Percentiles rank a stretch among this genome's conserved stretches.
Conservation (phyloP, 768 basidiomycete species). For the Mycena epipterygia region DNA sequence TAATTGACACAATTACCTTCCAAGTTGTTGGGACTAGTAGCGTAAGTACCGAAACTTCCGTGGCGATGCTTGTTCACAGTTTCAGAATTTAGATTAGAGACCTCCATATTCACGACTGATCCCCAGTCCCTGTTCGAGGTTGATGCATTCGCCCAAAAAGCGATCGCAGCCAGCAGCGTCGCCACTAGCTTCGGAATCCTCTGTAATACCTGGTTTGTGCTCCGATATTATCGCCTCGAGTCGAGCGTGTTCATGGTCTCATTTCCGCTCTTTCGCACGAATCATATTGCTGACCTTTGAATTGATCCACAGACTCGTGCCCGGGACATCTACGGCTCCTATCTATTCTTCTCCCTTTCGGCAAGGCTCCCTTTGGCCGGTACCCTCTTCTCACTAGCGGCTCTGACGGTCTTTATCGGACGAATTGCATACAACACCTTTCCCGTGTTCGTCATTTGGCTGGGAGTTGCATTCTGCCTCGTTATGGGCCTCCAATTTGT, state of each 20-base stretch:
- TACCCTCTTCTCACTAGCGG: constrained; percentile 1
- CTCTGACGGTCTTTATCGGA: neutral
- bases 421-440: neutral
- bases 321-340: constrained; percentile 17
- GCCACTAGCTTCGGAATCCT: neutral
- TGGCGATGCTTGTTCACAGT: neutral
- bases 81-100: neutral
- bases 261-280: neutral
- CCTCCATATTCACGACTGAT: neutral
- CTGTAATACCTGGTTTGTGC: neutral
- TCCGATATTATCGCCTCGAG: constrained; percentile 3
- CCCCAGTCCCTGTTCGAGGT: constrained; percentile 10
- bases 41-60: neutral
- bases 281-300: neutral
- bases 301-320: constrained; percentile 19
- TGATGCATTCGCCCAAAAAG: neutral
- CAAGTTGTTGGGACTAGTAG: neutral
- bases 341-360: constrained; percentile 13
- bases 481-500: neutral
- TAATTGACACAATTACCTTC: too few species aligned
- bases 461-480: neutral
- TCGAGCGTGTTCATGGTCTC: neutral
- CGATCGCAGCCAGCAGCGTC: constrained; percentile 7
- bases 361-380: constrained; percentile 4
- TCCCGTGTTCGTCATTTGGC: neutral